Percentiles rank a stretch among this genome's conserved stretches.
These are phyloP conservation scores for Heritiera littoralis DNA, from an alignment of 345 rosid genomes.

Conservation along the genomic window DNA sequence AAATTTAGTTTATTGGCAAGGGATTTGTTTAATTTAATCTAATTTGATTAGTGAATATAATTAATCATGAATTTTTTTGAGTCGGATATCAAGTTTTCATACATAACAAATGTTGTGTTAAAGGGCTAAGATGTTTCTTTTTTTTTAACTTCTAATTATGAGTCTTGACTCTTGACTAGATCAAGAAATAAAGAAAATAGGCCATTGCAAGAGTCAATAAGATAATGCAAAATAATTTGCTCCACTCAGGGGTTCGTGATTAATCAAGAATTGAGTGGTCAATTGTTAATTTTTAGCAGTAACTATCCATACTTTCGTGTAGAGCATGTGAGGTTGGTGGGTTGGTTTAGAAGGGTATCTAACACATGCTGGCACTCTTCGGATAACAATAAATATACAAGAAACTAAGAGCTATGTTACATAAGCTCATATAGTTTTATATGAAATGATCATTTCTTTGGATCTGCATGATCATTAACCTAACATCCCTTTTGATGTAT, in stretches of 20 bases:
- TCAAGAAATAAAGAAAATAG: background rate
- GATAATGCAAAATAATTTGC: background rate
- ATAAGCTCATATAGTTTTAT: constrained; percentile 3
- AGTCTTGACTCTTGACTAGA: background rate
- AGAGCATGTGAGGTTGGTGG: constrained; percentile 33
- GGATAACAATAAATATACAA: constrained; percentile 14
- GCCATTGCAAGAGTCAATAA: background rate
- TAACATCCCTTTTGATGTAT: constrained; percentile 21
- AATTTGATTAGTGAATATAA: background rate
- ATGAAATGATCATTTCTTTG: constrained; percentile 18
- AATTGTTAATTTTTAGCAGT: background rate
- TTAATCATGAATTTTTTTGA: background rate
- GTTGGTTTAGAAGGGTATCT: constrained; percentile 41
- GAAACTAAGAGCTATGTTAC: constrained; percentile 12
- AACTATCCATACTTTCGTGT: constrained; percentile 3
- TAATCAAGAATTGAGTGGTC: background rate
- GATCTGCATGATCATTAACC: constrained; percentile 42
- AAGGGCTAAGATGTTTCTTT: background rate
- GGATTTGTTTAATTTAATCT: background rate
- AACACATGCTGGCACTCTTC: constrained; percentile 35
- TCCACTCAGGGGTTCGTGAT: too few relatives aligned
- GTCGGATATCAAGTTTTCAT: background rate
- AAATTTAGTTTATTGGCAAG: background rate
- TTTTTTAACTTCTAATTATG: background rate
- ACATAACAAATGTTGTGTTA: too few relatives aligned